A percentile compares a stretch with the other conserved stretches of the same genome.
These are phyloP conservation scores for Phytophthora lateralis DNA, from an alignment of 352 stramenopile genomes.

Conservation along the genomic window DNA sequence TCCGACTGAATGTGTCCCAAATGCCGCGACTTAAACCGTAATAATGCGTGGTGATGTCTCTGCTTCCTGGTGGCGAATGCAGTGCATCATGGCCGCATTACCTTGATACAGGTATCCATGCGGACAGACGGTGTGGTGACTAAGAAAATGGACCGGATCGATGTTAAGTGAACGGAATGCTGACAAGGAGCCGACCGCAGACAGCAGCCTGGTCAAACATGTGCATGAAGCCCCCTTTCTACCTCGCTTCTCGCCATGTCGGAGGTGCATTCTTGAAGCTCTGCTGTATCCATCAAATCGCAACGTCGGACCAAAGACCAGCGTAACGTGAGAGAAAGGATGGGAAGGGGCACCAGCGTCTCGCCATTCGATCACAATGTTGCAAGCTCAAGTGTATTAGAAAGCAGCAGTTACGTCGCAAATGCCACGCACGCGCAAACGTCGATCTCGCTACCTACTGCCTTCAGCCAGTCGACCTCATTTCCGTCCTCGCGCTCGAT, in stretches of 20 bases:
- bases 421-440: too few relatives aligned
- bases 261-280: conserved; percentile 25
- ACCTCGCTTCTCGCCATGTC: conserved; percentile 9
- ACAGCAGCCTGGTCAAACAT: not conserved
- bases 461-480: too few relatives aligned
- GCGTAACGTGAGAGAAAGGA: conserved; percentile 18
- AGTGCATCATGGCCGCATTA: too few relatives aligned
- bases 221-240: conserved; percentile 35
- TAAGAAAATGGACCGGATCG: too few relatives aligned
- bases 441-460: too few relatives aligned
- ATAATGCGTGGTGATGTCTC: not conserved
- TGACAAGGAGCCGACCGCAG: conserved; percentile 3
- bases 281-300: conserved; percentile 37
- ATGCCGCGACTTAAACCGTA: not conserved
- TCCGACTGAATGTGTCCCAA: conserved; percentile 18
- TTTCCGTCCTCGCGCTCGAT: not conserved
- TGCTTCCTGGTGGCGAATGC: too few relatives aligned
- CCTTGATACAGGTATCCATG: too few relatives aligned
- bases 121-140: too few relatives aligned
- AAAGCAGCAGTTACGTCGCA: not conserved
- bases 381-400: conserved; percentile 2
- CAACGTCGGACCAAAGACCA: conserved; percentile 37
- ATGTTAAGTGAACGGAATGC: conserved; percentile 21
- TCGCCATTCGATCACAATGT: conserved; percentile 10
- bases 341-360: conserved; percentile 31